These are phyloP conservation scores for Tympanopsis confertula DNA, from an alignment of 2,329 filamentous ascomycete genomes.

Conservation along the genomic window DNA sequence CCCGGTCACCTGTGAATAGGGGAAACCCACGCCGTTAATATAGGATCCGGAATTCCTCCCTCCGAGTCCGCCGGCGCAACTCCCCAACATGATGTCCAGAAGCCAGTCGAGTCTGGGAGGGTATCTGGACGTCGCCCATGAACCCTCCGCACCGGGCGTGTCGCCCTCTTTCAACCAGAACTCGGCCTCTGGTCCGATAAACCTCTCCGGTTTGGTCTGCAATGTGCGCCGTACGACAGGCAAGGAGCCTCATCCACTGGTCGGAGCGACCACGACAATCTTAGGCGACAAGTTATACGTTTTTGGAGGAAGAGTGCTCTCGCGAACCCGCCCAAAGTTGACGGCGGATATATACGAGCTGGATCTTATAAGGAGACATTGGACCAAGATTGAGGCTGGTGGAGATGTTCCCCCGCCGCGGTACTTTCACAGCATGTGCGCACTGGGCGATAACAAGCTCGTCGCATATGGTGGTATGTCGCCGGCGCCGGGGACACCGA, in stretches of 20 bases:
- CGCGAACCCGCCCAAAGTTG: constrained; percentile 64
- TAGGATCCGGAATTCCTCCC: too few relatives aligned
- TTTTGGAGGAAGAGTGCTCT: constrained; percentile 83
- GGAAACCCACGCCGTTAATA: too few relatives aligned
- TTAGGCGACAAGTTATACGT: constrained; percentile 93
- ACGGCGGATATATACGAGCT: constrained; percentile 89
- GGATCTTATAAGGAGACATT: constrained; percentile 81
- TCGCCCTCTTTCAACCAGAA: constrained; percentile 28
- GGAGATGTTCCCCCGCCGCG: constrained; percentile 82
- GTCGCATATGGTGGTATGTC: constrained; percentile 99
- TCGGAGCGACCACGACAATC: constrained; percentile 90
- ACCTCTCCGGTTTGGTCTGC: constrained; percentile 57
- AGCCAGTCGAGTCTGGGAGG: constrained; percentile 45
- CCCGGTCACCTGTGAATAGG: too few relatives aligned
- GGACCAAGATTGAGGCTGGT: constrained; percentile 75
- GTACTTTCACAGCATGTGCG: constrained; percentile 95
- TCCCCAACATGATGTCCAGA: constrained; percentile 3
- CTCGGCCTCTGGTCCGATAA: constrained; percentile 25
- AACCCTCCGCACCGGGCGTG: constrained; percentile 25
- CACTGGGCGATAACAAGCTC: constrained; percentile 85
- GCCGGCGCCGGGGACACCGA: constrained; percentile 45
- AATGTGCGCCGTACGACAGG: constrained; percentile 79
- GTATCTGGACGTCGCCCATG: constrained; percentile 23
- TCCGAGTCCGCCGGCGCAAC: too few relatives aligned
- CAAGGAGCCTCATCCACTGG: constrained; percentile 77